phyloP scores from a whole-genome alignment of 371 early-diverging fungal species.

The Sporodiniella umbellata region DNA sequence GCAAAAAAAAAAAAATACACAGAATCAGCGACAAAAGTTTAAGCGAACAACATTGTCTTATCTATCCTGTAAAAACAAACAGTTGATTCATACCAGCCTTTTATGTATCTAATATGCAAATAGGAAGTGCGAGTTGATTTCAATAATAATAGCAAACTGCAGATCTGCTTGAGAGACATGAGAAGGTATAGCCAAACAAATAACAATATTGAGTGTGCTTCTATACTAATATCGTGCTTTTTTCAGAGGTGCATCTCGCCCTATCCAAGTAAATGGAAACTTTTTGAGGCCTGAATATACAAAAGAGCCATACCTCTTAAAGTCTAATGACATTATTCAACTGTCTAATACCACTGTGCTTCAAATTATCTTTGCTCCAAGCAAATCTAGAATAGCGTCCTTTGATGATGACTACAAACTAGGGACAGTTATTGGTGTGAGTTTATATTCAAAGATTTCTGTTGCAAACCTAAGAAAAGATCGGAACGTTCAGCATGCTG shows the following conservation, averaged over 20 bases:
- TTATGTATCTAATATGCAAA: not conserved
- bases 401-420: conserved; percentile 56
- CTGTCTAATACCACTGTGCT: conserved; percentile 12
- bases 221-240: not conserved
- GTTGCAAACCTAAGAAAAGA: conserved; percentile 44
- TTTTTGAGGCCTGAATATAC: not conserved
- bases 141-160: not conserved
- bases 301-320: not conserved
- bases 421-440: conserved; percentile 48
- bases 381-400: conserved; percentile 25
- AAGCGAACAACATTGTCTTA: conserved; percentile 72
- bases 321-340: not conserved
- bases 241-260: not conserved
- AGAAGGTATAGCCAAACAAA: too few species aligned
- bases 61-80: conserved; percentile 38
- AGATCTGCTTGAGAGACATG: not conserved
- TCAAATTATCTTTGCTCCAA: conserved; percentile 24
- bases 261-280: not conserved
- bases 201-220: too few species aligned
- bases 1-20: not conserved
- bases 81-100: not conserved
- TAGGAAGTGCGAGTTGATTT: not conserved
- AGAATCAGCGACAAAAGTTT: conserved; percentile 48
- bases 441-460: conserved; percentile 68
- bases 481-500: conserved; percentile 48